Evolutionary conservation across 495 filamentous ascomycete species (phyloP).

Genomic region (Aspergillus ellipticus): DNA sequence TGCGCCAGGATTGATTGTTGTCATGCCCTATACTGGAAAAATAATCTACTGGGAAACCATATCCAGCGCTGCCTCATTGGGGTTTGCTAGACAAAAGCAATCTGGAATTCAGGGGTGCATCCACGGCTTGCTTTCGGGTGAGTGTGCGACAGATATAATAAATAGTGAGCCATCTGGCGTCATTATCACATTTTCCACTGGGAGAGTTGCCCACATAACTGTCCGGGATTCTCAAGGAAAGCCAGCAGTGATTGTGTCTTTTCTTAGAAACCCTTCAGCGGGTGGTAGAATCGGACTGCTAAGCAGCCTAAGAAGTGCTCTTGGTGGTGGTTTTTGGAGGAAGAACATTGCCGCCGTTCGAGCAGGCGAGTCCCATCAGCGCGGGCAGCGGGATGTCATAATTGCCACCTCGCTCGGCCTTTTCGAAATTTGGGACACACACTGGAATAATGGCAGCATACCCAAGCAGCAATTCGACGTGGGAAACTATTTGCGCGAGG

Average conservation of each 20-base stretch:
- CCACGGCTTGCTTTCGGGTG: constrained; percentile 69
- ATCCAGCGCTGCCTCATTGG: constrained; percentile 71
- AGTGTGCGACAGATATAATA: constrained; percentile 70
- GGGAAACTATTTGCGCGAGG: constrained; percentile 33
- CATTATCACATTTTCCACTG: constrained; percentile 74
- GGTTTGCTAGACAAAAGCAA: constrained; percentile 70
- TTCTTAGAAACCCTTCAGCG: constrained; percentile 58
- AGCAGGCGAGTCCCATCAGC: constrained; percentile 60
- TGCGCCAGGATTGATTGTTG: constrained; percentile 77
- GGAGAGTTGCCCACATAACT: constrained; percentile 79
- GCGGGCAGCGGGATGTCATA: constrained; percentile 81
- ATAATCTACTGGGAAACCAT: constrained; percentile 95
- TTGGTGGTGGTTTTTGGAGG: constrained; percentile 60
- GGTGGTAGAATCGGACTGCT: constrained; percentile 58
- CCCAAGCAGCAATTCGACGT: constrained; percentile 51
- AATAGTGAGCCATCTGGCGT: constrained; percentile 85
- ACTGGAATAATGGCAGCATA: constrained; percentile 68
- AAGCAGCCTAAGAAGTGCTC: constrained; percentile 67
- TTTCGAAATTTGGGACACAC: constrained; percentile 81
- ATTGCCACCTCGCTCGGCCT: constrained; percentile 69
- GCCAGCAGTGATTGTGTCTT: constrained; percentile 69
- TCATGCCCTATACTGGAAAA: constrained; percentile 78
- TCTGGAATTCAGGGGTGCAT: constrained; percentile 72
- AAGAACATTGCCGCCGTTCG: constrained; percentile 75
- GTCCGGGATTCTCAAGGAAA: constrained; percentile 82